Evolutionary conservation across 345 rosid species (phyloP), one percentile per base, ranked within the genome.

Genomic region (Sisymbrium altissimum): DNA sequence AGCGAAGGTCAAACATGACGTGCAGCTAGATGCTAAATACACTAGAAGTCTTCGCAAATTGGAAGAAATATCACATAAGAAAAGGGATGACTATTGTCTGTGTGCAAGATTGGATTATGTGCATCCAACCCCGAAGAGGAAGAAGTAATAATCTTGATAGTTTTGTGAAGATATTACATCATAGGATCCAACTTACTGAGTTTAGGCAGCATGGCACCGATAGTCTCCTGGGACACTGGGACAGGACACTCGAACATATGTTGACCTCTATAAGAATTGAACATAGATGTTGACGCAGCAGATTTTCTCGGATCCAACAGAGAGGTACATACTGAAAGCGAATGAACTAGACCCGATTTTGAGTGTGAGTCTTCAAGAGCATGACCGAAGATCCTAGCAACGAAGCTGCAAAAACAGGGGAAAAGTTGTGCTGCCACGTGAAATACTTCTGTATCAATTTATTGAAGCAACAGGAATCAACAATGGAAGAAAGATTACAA

Each of bases 241-340:
- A 86, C 78, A 45, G 95, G 88, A 79, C 89, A 73, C 80, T 88
- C 97, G 11, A 83, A 89, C 83, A 88, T 88, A 69, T 90, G 91
- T 71, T 90, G 98, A 72, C 87, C 82, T 46, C 92, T 87, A 70
- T 84, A 92, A 64, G 96, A 86, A 69, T 84, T 87, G 86, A 96
- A 80, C 71, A 88, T 84, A 67, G 95, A 84, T 25, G 90, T 88
- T 54, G 93, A 68, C 55, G 79, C 41, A 33, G 95, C 85, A 17
- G 91, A 87, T 82, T 92, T 85, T 79, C 85, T 89, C 54, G 98
- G 98, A 85, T 96, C 99, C 86, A 92, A 69, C 84, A 96, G 78
- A 35, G 97, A 90, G 67, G 90, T 90, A 81, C 99, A 96, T 61
- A 96, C 99, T 68, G 99, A 90, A 64, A 96, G 96, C 4, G 98